phyloP scores from a whole-genome alignment of 306 rosid species.

The Corylus avellana region DNA sequence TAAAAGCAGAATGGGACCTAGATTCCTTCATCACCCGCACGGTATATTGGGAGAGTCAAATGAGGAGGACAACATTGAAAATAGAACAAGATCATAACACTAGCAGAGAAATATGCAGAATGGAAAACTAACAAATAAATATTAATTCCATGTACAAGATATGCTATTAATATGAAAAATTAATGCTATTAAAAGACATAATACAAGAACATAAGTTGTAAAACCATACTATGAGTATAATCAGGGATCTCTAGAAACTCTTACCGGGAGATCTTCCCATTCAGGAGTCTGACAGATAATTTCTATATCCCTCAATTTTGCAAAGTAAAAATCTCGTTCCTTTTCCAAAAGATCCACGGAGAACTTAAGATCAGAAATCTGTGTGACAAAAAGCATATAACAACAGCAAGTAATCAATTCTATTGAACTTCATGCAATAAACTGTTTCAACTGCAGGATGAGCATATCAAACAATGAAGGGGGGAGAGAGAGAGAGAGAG shows the following conservation, averaged over 20 bases:
- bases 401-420: background rate
- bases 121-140: background rate
- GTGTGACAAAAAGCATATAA: conserved; percentile 30
- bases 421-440: background rate
- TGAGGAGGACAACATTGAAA: background rate
- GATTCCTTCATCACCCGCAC: background rate
- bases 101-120: background rate
- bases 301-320: conserved; percentile 90
- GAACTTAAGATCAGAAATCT: conserved; percentile 83
- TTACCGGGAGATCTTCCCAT: conserved; percentile 78
- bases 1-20: background rate
- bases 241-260: conserved; percentile 30
- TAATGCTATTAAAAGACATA: background rate
- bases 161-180: background rate
- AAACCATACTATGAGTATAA: conserved; percentile 3
- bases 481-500: background rate
- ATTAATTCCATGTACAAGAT: background rate
- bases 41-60: background rate
- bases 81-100: background rate
- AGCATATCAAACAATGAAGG: background rate
- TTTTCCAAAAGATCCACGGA: conserved; percentile 91
- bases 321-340: conserved; percentile 95
- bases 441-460: background rate
- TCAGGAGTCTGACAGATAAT: conserved; percentile 83
- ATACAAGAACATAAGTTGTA: background rate